phyloP scores from a whole-genome alignment of 148 eudicot species.

The Rhododendron ovatum region DNA sequence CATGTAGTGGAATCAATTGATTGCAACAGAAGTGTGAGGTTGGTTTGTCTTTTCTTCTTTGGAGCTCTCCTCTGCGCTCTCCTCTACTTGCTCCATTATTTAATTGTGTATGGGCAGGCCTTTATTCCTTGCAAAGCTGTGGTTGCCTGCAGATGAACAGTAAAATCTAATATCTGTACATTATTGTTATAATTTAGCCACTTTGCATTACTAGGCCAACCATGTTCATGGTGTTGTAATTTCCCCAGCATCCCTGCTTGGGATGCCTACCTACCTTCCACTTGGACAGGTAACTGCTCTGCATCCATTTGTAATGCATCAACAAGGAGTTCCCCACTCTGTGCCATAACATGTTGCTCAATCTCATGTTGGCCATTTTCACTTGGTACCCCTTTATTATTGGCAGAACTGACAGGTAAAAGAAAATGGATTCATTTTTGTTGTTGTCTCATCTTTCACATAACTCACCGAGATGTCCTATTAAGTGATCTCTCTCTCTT shows the following conservation, averaged over 20 bases:
- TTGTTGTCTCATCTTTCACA: neutral
- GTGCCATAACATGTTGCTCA: constrained; percentile 60
- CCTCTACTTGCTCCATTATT: neutral
- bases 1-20: neutral
- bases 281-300: constrained; percentile 67
- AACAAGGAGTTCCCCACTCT: constrained; percentile 58
- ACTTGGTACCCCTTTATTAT: constrained; percentile 48
- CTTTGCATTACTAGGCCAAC: constrained; percentile 35
- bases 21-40: neutral
- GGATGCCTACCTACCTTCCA: constrained; percentile 70
- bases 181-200: neutral
- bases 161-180: neutral
- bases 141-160: neutral
- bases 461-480: neutral
- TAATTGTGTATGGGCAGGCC: neutral
- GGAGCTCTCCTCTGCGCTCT: neutral
- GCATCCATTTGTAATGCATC: constrained; percentile 85
- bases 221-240: constrained; percentile 56
- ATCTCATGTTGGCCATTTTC: constrained; percentile 60
- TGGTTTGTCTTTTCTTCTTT: neutral
- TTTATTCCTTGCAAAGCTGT: neutral
- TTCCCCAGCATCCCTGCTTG: constrained; percentile 62
- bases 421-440: neutral
- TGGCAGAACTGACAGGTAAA: constrained; percentile 81
- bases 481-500: neutral